Base-by-base conservation (phyloP, 768 basidiomycete genomes). In the Mycena haematopus region DNA sequence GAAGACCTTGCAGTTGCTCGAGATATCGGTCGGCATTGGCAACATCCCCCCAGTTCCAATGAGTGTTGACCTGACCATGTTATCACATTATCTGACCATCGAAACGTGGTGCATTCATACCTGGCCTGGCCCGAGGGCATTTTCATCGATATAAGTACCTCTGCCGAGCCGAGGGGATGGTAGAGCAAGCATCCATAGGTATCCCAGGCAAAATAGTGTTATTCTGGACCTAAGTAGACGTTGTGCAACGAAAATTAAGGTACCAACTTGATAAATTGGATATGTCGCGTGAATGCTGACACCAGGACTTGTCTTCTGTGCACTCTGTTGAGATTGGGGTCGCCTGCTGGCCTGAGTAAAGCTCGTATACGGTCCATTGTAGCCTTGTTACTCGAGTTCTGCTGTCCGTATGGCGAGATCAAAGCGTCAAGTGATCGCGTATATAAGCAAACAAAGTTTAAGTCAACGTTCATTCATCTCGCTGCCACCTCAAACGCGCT, bases 21-120 rank as follows among this genome's bases (percentile, higher is more conserved):
- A 97, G 82, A 71, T 92, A 93, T n/a, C 71, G 68, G 74, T 99
- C 97, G 11, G 97, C 95, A 46, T 78, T 77, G 66, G 92, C 89
- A 7, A 99, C 97, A 52, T 99, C 90, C 52, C 78, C 85, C 97
- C 96, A 98, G 68, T 85, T 84, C 89, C 92, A 98, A 72, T 95
- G 87, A 13, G 92, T 94, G 58, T 88, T 92, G 22, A 97, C 96
- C 95, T 98, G 57, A 21, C 59, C 36, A 10, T 31, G 57, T 25
- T 17, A 47, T 36, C 51, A 51, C 17, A 27, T 21, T 25, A 11
- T 25, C n/a, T 22, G 22, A 33, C 36, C 52, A 52, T n/a, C 49
- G 2, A 46, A 49, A 60, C 9, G 35, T 55, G 38, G 21, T 38
- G 42, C 11, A 63, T 15, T 56, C 69, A 52, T 68, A 96, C 96